These are phyloP conservation scores for Cajanus cajan DNA, from an alignment of 306 rosid species.

Conservation along the genomic window DNA sequence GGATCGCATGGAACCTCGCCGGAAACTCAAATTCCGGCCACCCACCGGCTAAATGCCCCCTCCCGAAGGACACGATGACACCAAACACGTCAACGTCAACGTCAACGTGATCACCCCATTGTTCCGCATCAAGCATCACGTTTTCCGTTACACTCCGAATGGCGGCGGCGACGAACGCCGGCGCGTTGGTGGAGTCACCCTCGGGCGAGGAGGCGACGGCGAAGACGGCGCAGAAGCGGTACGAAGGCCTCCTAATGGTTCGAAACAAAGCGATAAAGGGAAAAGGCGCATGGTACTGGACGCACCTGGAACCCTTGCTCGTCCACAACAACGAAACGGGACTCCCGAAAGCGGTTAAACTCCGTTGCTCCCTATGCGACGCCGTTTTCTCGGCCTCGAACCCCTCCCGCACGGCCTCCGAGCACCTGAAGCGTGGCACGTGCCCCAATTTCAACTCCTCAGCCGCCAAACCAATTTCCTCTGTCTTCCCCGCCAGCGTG, in stretches of 20 bases:
- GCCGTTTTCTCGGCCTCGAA: conserved; percentile 94
- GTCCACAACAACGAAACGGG: conserved; percentile 71
- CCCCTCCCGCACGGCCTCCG: conserved; percentile 94
- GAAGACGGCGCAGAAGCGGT: conserved; percentile 72
- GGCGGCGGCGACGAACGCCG: conserved; percentile 59
- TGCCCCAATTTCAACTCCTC: conserved; percentile 84
- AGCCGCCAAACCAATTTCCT: conserved; percentile 65
- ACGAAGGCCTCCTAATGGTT: conserved; percentile 78
- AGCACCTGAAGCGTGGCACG: conserved; percentile 94
- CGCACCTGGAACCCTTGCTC: conserved; percentile 79
- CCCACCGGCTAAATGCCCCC: conserved; percentile 40
- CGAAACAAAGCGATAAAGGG: conserved; percentile 89
- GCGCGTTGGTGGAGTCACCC: conserved; percentile 37
- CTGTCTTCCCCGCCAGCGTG: conserved; percentile 45
- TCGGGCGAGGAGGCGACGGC: conserved; percentile 66
- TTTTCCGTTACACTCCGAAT: neutral
- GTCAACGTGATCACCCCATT: too few relatives aligned
- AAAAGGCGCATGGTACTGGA: conserved; percentile 98
- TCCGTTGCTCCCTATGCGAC: conserved; percentile 80
- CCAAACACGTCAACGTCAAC: conserved; percentile 10
- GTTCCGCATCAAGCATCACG: neutral
- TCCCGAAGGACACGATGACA: neutral
- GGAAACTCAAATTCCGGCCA: conserved; percentile 48
- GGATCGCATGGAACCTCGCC: conserved; percentile 56
- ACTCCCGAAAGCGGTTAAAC: conserved; percentile 83